phyloP scores from a whole-genome alignment of 345 rosid genomes.

The Jatropha curcas region DNA sequence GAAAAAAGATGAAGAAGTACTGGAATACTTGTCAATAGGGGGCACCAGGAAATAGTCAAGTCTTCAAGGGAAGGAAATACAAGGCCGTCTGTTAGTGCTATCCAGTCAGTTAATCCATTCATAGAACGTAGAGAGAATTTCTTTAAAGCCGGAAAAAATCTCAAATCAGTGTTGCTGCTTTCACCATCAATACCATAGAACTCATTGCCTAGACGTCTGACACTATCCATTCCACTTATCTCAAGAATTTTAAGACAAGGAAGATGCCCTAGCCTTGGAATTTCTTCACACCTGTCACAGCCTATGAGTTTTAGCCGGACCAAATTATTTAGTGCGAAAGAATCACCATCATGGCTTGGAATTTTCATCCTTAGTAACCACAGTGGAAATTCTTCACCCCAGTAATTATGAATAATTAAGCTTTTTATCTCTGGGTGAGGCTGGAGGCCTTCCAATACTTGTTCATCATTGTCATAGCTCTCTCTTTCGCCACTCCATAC shows the following conservation, averaged over 20 bases:
- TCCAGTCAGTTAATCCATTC: slow-evolving; percentile 3
- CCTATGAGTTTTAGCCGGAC: not conserved
- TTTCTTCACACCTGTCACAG: slow-evolving; percentile 13
- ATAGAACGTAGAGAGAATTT: not conserved
- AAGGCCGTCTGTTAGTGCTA: not conserved
- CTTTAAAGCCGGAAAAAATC: not conserved
- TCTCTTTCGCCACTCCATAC: not conserved
- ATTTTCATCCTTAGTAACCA: too few relatives aligned
- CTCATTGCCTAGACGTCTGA: slow-evolving; percentile 5
- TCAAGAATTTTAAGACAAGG: slow-evolving; percentile 12
- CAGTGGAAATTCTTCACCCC: slow-evolving; percentile 13
- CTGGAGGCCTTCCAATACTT: slow-evolving; percentile 24
- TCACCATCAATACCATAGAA: not conserved
- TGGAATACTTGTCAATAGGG: slow-evolving; percentile 1
- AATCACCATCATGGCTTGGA: too few relatives aligned
- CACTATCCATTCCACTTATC: not conserved
- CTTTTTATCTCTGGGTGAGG: slow-evolving; percentile 12
- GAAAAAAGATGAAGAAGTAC: not conserved
- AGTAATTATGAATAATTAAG: slow-evolving; percentile 8
- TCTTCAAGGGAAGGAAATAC: slow-evolving; percentile 22
- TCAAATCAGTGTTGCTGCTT: not conserved
- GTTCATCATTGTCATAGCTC: not conserved
- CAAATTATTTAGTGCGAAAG: slow-evolving; percentile 15
- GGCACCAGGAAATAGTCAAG: not conserved
- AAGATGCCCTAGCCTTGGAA: slow-evolving; percentile 26